Conservation (phyloP, 495 filamentous ascomycete species). For the Penicillium dipodomyicola region DNA sequence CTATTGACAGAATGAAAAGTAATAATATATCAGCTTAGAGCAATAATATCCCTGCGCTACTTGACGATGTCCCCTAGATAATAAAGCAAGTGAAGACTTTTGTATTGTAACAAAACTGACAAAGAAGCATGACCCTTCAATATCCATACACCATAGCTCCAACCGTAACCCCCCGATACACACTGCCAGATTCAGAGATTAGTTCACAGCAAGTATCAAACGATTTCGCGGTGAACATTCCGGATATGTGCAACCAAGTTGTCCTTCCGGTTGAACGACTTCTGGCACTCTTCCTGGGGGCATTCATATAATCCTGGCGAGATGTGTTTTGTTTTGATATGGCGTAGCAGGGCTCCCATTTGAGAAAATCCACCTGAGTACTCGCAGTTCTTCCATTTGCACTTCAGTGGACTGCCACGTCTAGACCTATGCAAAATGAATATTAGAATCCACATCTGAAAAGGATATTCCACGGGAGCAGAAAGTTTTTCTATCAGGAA, state of each 20-base stretch:
- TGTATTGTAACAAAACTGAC: not conserved
- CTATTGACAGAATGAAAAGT: not conserved
- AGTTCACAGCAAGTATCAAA: not conserved
- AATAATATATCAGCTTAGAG: not conserved
- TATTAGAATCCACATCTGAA: not conserved
- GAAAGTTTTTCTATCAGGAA: not conserved
- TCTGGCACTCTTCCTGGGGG: slow-evolving; percentile 4
- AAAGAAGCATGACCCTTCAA: not conserved
- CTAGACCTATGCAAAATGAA: not conserved
- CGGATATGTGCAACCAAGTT: slow-evolving; percentile 20
- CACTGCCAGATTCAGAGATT: not conserved
- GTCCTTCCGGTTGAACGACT: slow-evolving; percentile 20
- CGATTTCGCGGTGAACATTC: not conserved
- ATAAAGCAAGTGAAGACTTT: not conserved
- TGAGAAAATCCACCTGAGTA: slow-evolving; percentile 16
- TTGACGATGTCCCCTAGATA: not conserved
- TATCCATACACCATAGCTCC: not conserved
- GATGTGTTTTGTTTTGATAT: slow-evolving; percentile 21
- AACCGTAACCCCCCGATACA: not conserved
- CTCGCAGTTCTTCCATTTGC: slow-evolving; percentile 18
- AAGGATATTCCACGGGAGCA: no score
- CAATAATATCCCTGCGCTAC: not conserved
- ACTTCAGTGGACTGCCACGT: slow-evolving; percentile 7
- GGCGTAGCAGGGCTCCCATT: slow-evolving; percentile 19
- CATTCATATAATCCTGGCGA: slow-evolving; percentile 16